Conservation (phyloP, 306 rosid species). For the Aeschynomene evenia region DNA sequence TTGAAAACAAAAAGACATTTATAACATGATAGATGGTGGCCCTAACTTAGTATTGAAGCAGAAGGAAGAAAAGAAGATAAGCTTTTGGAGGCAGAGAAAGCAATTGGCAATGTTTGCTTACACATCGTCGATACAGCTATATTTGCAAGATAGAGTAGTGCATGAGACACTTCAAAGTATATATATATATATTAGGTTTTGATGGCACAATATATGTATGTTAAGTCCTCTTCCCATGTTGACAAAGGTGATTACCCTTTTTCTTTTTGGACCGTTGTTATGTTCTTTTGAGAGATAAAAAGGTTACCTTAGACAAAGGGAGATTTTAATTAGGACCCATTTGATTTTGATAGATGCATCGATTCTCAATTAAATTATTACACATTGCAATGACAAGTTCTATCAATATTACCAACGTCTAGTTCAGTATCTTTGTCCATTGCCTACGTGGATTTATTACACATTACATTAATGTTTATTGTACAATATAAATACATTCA, state of each 20-base stretch:
- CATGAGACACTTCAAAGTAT: background rate
- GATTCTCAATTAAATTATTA: background rate
- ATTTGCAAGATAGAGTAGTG: background rate
- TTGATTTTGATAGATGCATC: conserved; percentile 15
- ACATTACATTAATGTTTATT: too few relatives aligned
- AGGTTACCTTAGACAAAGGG: conserved; percentile 11
- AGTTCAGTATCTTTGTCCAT: background rate
- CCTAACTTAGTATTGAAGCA: conserved; percentile 17
- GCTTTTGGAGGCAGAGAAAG: background rate
- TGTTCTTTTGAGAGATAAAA: conserved; percentile 17
- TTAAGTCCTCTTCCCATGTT: background rate
- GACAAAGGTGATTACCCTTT: background rate
- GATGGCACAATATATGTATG: background rate
- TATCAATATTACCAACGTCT: conserved; percentile 10
- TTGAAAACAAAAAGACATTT: background rate
- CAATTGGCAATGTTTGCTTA: background rate
- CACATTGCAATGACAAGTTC: conserved; percentile 16
- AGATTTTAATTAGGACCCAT: conserved; percentile 26
- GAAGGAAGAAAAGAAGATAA: background rate
- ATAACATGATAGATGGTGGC: background rate
- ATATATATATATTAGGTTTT: too few relatives aligned
- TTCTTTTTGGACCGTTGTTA: conserved; percentile 16
- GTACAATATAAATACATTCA: too few relatives aligned
- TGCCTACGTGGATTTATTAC: background rate
- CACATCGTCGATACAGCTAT: background rate